Evolutionary conservation across 305 asterid species (phyloP), one percentile per base, ranked within the genome.

Genomic region (Salvia sclarea): DNA sequence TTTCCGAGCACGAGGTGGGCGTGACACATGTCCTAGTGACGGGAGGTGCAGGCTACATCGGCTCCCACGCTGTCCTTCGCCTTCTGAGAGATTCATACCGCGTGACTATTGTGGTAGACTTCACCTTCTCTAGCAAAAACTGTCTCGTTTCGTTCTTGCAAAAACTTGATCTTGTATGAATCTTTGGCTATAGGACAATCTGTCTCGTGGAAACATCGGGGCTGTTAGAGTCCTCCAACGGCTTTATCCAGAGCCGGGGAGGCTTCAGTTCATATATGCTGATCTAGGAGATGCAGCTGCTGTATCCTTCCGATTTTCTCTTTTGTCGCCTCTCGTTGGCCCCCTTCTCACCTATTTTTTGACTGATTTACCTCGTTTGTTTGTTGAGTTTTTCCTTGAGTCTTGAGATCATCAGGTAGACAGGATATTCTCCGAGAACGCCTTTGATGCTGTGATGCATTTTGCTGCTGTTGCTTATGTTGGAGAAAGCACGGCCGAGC

Each of bases 401-500:
- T 47, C 25, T 40, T 49, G 31, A 60, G 14, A 62, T 73, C 73
- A 91, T 73, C 73, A 91, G 97, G 90, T 89, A 10, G 65, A 91
- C 71, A 86, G 77, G 38, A 69, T 89, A 66, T 91, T 91, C 33
- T 73, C 79, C 1, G 80, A 80, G 70, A 89, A 89, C 73, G 98
- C 95, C 35, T 84, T 89, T 75, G 98, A 87, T 73, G 97, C 92
- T 30, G 98, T 89, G 43, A 87, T 89, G 88, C 97, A 91, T 82
- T 87, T 89, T 73, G 96, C 96, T 58, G 96, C 96, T 35, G 98
- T 89, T 70, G 98, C 96, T 21, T 89, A 91, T 76, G 98, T 89
- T 60, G 98, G 96, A 55, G 98, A 91, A 82, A 91, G 95, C 79
- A 87, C 98, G 17, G 80, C 81, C 58, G 96, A 89, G 58, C 96